phyloP scores from a whole-genome alignment of 495 filamentous ascomycete species.

The Penicillium herquei region DNA sequence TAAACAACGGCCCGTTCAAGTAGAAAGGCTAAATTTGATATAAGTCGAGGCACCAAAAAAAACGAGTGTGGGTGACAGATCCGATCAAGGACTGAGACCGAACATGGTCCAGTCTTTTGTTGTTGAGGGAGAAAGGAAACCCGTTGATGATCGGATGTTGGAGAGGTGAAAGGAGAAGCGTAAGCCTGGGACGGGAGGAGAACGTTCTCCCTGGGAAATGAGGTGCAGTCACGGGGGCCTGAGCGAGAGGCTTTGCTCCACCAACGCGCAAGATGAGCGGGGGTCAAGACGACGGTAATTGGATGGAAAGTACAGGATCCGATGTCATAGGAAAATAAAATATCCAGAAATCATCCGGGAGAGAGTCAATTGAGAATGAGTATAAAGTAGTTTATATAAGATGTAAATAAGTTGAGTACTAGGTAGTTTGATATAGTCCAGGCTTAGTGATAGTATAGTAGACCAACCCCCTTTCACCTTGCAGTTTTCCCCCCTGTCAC shows the following conservation, averaged over 20 bases:
- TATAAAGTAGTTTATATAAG: no score
- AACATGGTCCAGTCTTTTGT: constrained; percentile 24
- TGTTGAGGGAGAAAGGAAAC: not conserved
- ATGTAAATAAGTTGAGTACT: no score
- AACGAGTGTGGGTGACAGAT: constrained; percentile 23
- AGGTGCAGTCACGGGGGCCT: constrained; percentile 11
- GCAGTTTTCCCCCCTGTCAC: not conserved
- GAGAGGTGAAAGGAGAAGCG: constrained; percentile 8
- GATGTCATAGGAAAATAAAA: no score
- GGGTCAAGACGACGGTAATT: not conserved
- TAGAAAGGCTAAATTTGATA: not conserved
- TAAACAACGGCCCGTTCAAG: not conserved
- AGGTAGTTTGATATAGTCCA: no score
- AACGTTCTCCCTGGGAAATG: constrained; percentile 6
- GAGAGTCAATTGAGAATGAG: no score
- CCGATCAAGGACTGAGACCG: constrained; percentile 17
- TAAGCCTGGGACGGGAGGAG: constrained; percentile 1
- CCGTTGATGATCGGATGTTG: constrained; percentile 13
- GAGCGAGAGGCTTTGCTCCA: constrained; percentile 1
- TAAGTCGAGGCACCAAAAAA: not conserved
- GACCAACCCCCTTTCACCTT: not conserved
- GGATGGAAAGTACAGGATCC: not conserved
- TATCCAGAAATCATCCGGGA: no score
- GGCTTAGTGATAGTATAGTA: no score
- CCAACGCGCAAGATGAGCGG: constrained; percentile 5